A percentile compares a stretch with the other conserved stretches of the same genome.
phyloP scores from a whole-genome alignment of 495 filamentous ascomycete genomes.

The Lindgomyces ingoldianus region DNA sequence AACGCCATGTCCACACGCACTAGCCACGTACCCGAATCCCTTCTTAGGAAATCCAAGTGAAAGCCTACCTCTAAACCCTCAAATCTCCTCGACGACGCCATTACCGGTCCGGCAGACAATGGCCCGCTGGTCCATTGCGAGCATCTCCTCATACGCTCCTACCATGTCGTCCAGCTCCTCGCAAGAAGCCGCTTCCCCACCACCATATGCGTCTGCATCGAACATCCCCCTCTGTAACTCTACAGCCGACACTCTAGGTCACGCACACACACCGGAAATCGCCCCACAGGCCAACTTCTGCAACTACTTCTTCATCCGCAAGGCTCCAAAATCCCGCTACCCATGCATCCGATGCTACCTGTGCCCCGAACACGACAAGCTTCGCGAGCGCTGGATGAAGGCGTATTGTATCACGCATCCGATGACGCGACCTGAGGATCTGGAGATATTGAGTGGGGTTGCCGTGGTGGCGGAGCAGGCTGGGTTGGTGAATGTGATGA shows the following conservation, averaged over 20 bases:
- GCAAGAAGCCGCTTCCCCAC: background rate
- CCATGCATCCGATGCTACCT: constrained; percentile 22
- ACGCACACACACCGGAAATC: background rate
- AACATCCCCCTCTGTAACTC: background rate
- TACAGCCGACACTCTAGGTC: background rate
- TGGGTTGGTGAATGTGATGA: constrained; percentile 19
- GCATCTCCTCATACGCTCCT: background rate
- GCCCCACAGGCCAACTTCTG: background rate
- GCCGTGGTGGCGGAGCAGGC: constrained; percentile 6
- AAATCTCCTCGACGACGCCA: too few species aligned
- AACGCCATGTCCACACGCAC: constrained; percentile 13
- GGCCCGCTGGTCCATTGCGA: background rate
- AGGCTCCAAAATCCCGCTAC: background rate
- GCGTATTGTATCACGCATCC: constrained; percentile 19
- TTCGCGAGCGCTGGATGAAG: background rate
- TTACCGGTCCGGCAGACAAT: background rate
- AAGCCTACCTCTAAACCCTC: background rate
- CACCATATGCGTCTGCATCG: background rate
- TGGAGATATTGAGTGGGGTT: constrained; percentile 8
- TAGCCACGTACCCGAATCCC: background rate
- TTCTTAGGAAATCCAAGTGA: background rate
- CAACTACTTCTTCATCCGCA: background rate
- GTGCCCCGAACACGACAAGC: background rate
- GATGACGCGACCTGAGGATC: background rate
- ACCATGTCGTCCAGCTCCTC: background rate